Conservation (phyloP, 768 basidiomycete species). For the Tricholoma matsutake region DNA sequence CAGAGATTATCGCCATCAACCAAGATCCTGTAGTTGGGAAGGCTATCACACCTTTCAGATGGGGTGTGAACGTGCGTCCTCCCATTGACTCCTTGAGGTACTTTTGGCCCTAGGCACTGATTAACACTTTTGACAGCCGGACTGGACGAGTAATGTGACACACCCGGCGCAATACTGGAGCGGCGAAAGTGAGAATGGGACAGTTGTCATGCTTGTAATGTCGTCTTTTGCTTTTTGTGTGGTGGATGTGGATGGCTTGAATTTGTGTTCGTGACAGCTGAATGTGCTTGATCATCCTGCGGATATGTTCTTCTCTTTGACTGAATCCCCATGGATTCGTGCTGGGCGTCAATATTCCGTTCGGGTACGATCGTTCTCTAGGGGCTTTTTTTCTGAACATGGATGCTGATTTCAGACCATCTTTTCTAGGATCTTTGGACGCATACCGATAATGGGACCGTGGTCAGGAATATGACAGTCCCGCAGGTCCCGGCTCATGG, state of each 20-base stretch:
- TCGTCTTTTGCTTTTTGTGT: slow-evolving; percentile 8
- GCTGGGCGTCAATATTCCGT: slow-evolving; percentile 60
- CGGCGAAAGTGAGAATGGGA: slow-evolving; percentile 55
- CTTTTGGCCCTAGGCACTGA: background rate
- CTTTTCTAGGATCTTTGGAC: slow-evolving; percentile 61
- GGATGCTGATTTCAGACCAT: background rate
- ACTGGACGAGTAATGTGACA: slow-evolving; percentile 37
- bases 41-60: slow-evolving; percentile 63
- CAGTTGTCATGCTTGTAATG: slow-evolving; percentile 58
- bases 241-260: background rate
- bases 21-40: slow-evolving; percentile 63
- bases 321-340: slow-evolving; percentile 64
- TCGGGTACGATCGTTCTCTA: slow-evolving; percentile 37
- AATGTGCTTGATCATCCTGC: slow-evolving; percentile 53
- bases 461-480: slow-evolving; percentile 54
- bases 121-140: slow-evolving; percentile 20
- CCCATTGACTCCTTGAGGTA: background rate
- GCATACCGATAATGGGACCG: slow-evolving; percentile 68
- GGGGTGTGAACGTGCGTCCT: slow-evolving; percentile 56
- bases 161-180: slow-evolving; percentile 68
- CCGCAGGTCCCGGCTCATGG: slow-evolving; percentile 61
- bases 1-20: slow-evolving; percentile 64
- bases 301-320: slow-evolving; percentile 53
- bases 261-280: slow-evolving; percentile 33
- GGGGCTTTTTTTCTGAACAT: background rate